phyloP scores from a whole-genome alignment of 495 filamentous ascomycete genomes.

The Daldinia concentrica region DNA sequence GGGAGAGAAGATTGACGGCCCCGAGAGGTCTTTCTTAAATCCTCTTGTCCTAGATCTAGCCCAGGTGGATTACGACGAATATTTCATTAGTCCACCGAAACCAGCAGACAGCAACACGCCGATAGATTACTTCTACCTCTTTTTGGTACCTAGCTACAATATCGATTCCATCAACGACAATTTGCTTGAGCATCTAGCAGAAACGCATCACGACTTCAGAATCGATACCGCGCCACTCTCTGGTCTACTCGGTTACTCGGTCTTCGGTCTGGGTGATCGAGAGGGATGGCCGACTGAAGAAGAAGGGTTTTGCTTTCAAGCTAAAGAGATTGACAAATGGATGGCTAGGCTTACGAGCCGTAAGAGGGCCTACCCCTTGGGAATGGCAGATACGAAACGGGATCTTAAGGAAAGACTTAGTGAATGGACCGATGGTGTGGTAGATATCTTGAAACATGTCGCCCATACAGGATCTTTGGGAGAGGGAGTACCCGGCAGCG shows the following conservation, averaged over 20 bases:
- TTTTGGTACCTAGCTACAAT: constrained; percentile 88
- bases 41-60: constrained; percentile 81
- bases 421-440: constrained; percentile 82
- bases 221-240: constrained; percentile 89
- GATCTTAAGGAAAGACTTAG: constrained; percentile 69
- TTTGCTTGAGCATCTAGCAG: constrained; percentile 82
- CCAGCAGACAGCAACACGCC: constrained; percentile 47
- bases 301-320: constrained; percentile 92
- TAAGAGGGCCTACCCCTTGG: constrained; percentile 82
- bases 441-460: constrained; percentile 72
- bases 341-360: constrained; percentile 88
- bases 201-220: constrained; percentile 95
- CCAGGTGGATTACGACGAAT: constrained; percentile 90
- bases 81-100: constrained; percentile 74
- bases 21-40: constrained; percentile 55
- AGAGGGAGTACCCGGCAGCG: constrained; percentile 82
- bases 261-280: constrained; percentile 92
- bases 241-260: constrained; percentile 80
- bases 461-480: constrained; percentile 70
- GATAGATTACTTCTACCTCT: constrained; percentile 77
- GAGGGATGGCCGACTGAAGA: constrained; percentile 91
- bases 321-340: constrained; percentile 89
- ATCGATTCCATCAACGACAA: constrained; percentile 87
- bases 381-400: constrained; percentile 84
- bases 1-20: constrained; percentile 32